These are phyloP conservation scores for Cardamine chenopodiifolia DNA, from an alignment of 345 rosid species.

Conservation along the genomic window DNA sequence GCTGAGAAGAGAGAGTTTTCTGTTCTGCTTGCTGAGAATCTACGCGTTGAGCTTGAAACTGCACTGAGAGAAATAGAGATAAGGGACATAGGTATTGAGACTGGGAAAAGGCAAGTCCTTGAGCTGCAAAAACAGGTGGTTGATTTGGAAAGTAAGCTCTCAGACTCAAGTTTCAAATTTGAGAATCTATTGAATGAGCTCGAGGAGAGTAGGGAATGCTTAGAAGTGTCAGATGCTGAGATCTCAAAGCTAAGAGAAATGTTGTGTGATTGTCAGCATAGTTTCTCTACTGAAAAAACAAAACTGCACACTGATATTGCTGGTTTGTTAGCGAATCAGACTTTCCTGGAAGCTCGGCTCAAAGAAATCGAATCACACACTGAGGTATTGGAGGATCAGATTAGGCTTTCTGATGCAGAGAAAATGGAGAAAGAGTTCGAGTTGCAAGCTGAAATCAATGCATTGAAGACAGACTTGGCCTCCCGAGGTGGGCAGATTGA, in stretches of 20 bases:
- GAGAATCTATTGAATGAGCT: conserved; percentile 46
- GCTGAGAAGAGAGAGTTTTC: conserved; percentile 44
- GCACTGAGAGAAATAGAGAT: conserved; percentile 29
- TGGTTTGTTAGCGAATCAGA: conserved; percentile 48
- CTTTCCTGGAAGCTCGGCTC: conserved; percentile 46
- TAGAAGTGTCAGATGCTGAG: conserved; percentile 45
- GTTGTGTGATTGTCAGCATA: conserved; percentile 56
- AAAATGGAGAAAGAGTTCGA: conserved; percentile 45
- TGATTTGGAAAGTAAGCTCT: conserved; percentile 46
- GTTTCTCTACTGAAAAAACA: conserved; percentile 56
- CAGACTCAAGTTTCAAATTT: conserved; percentile 35
- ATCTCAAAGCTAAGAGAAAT: conserved; percentile 39
- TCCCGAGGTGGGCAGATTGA: conserved; percentile 43
- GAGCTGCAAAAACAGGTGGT: conserved; percentile 42
- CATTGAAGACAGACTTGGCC: conserved; percentile 48
- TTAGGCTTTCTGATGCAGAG: conserved; percentile 45
- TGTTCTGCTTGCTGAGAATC: conserved; percentile 21
- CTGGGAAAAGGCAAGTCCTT: conserved; percentile 41
- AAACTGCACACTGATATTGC: conserved; percentile 54
- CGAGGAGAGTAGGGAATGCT: conserved; percentile 39
- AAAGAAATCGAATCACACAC: conserved; percentile 49
- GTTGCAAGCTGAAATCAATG: conserved; percentile 43
- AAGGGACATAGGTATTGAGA: conserved; percentile 43
- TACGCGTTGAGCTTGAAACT: conserved; percentile 48
- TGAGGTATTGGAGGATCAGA: conserved; percentile 49